These are phyloP conservation scores for Cladosporium sp. DNA, from an alignment of 2,329 filamentous ascomycete species.

Conservation along the genomic window DNA sequence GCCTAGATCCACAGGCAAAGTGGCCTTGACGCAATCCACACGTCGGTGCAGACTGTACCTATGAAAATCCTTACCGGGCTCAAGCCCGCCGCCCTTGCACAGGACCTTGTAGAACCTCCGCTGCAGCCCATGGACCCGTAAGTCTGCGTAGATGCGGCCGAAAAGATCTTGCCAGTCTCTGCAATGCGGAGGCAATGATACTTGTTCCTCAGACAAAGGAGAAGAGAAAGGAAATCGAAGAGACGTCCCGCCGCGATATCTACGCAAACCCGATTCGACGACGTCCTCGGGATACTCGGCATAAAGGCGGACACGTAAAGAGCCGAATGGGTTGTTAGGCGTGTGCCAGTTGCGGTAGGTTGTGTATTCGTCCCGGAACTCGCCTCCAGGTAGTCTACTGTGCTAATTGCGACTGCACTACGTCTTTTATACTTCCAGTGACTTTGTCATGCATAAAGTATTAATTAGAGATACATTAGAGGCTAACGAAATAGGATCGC, in stretches of 20 bases:
- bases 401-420: not conserved
- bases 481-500: not conserved
- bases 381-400: slow-evolving; percentile 50
- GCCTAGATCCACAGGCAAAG: slow-evolving; percentile 49
- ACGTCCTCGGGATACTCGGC: not conserved
- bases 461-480: not conserved
- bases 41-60: slow-evolving; percentile 58
- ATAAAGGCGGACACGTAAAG: slow-evolving; percentile 46
- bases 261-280: not conserved
- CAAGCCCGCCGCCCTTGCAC: slow-evolving; percentile 38
- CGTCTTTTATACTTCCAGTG: not conserved
- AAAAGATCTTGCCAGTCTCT: slow-evolving; percentile 54
- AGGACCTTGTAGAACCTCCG: slow-evolving; percentile 53
- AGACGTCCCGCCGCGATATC: not conserved
- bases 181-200: slow-evolving; percentile 31
- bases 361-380: slow-evolving; percentile 55
- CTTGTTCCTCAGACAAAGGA: slow-evolving; percentile 31
- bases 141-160: slow-evolving; percentile 56
- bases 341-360: slow-evolving; percentile 54
- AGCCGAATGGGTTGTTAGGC: slow-evolving; percentile 44
- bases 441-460: not conserved
- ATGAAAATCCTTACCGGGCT: slow-evolving; percentile 47
- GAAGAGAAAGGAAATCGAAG: not conserved
- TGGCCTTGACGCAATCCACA: slow-evolving; percentile 46
- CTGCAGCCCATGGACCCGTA: slow-evolving; percentile 58